Conservation (phyloP, 1,284 basidiomycete genomes). For the Athelia psychrophila region DNA sequence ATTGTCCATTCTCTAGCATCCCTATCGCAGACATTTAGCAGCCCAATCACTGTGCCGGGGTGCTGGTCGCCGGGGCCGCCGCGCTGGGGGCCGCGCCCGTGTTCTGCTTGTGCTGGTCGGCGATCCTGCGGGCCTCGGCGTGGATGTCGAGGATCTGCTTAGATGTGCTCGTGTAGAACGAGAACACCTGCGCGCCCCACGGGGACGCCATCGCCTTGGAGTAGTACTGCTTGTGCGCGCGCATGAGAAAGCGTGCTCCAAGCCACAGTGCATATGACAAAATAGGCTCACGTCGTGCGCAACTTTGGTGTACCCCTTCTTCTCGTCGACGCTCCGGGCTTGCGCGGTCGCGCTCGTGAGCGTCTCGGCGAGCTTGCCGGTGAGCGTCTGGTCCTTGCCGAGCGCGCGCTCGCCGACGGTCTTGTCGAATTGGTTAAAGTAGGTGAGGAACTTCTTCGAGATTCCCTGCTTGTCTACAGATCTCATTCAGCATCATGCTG, state of each 20-base stretch:
- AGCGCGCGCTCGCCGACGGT: constrained; percentile 65
- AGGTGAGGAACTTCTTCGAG: constrained; percentile 78
- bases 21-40: no score
- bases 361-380: constrained; percentile 65
- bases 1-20: no score
- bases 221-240: constrained; percentile 64
- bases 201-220: constrained; percentile 70
- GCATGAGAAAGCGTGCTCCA: constrained; percentile 2
- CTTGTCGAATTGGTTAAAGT: constrained; percentile 70
- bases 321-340: constrained; percentile 76
- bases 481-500: background rate
- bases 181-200: constrained; percentile 70
- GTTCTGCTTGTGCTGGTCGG: constrained; percentile 51
- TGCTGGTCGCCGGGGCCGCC: background rate
- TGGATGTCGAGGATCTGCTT: constrained; percentile 86
- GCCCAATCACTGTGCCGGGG: no score
- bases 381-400: constrained; percentile 74
- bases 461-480: constrained; percentile 79
- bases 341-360: constrained; percentile 59
- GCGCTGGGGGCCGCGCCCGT: constrained; percentile 10
- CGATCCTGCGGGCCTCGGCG: constrained; percentile 82
- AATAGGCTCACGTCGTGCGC: constrained; percentile 57
- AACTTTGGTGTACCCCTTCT: constrained; percentile 70
- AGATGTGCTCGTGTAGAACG: constrained; percentile 77
- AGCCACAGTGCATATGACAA: background rate